These are phyloP conservation scores for Phytomonas francai DNA, from an alignment of 208 protist genomes.

Conservation along the genomic window DNA sequence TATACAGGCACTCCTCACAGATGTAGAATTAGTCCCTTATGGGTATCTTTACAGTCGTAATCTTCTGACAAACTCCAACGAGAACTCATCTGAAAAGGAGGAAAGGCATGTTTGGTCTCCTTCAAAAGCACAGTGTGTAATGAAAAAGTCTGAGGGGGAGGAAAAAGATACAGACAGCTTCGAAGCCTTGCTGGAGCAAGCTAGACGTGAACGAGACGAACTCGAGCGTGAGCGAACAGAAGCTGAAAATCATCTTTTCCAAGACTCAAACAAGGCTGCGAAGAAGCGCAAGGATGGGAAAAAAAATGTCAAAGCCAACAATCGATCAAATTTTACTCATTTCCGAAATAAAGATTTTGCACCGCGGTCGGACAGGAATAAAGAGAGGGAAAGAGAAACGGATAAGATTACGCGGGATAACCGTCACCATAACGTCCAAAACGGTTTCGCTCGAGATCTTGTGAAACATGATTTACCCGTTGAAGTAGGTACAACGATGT, in stretches of 20 bases:
- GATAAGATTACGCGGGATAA: not conserved
- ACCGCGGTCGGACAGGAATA: conserved; percentile 13
- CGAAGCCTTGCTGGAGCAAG: conserved; percentile 1
- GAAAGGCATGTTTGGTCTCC: not conserved
- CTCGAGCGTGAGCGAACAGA: conserved; percentile 25
- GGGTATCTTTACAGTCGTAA: not conserved
- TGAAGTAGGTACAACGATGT: not conserved
- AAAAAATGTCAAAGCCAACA: conserved; percentile 87
- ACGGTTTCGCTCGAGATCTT: not conserved
- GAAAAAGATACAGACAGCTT: not conserved
- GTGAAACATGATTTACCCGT: not conserved
- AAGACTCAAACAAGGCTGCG: conserved; percentile 17
- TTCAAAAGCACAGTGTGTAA: not conserved
- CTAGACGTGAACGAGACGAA: conserved; percentile 36
- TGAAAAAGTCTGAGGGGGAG: not conserved
- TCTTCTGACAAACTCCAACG: not conserved
- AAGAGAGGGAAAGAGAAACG: not conserved
- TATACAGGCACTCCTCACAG: not conserved
- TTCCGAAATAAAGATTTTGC: conserved; percentile 86
- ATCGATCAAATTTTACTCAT: conserved; percentile 79
- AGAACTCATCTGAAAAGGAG: not conserved
- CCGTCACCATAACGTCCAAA: not conserved
- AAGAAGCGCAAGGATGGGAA: conserved; percentile 28
- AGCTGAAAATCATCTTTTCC: conserved; percentile 8
- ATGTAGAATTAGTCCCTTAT: not conserved